A percentile compares a stretch with the other conserved stretches of the same genome.
These are phyloP conservation scores for Hanseniaspora singularis DNA, from an alignment of 805 yeast species.

Conservation along the genomic window DNA sequence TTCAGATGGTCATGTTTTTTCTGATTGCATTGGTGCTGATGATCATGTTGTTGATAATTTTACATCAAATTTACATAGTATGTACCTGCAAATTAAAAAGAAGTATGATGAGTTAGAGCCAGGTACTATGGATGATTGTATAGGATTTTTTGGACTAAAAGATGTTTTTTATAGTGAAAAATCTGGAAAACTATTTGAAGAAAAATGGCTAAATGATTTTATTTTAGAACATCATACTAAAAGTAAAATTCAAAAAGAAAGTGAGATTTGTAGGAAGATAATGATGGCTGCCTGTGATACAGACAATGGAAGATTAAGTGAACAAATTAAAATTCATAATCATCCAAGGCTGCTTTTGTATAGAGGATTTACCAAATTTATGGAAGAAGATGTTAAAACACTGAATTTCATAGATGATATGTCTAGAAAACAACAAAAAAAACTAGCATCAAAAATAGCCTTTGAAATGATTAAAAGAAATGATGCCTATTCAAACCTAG, in stretches of 20 bases:
- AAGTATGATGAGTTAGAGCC: conserved; percentile 23
- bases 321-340: conserved; percentile 44
- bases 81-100: conserved; percentile 30
- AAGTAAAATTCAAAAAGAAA: conserved; percentile 29
- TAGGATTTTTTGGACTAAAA: conserved; percentile 35
- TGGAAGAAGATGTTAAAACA: conserved; percentile 44
- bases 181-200: conserved; percentile 23
- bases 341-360: conserved; percentile 44
- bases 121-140: conserved; percentile 17
- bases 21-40: conserved; percentile 53
- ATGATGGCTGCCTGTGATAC: conserved; percentile 38
- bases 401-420: conserved; percentile 31
- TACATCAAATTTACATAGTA: conserved; percentile 34
- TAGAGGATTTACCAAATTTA: conserved; percentile 48
- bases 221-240: conserved; percentile 31
- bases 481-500: conserved; percentile 53
- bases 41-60: conserved; percentile 42
- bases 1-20: conserved; percentile 54
- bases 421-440: conserved; percentile 41
- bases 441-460: conserved; percentile 41
- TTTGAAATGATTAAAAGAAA: conserved; percentile 55
- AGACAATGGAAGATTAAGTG: conserved; percentile 51
- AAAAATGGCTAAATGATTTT: conserved; percentile 25
- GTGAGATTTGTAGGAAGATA: conserved; percentile 33
- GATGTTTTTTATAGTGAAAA: conserved; percentile 31